phyloP scores from a whole-genome alignment of 2,329 filamentous ascomycete genomes.

The Dryadomyces sulphureus region DNA sequence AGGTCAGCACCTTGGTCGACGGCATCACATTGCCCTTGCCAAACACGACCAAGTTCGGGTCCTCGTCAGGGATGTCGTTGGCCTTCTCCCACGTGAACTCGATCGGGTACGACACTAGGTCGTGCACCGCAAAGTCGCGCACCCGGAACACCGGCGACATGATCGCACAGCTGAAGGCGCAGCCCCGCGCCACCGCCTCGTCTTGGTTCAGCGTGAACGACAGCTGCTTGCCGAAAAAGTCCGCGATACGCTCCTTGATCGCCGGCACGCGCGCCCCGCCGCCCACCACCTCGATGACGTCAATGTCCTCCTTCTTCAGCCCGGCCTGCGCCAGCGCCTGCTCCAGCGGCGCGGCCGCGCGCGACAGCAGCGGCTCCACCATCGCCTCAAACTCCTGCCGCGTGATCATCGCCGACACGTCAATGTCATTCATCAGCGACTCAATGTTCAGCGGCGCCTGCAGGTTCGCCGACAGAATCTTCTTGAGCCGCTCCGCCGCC shows the following conservation, averaged over 20 bases:
- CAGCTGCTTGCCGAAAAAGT: conserved; percentile 83
- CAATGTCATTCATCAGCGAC: conserved; percentile 95
- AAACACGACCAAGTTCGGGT: conserved; percentile 93
- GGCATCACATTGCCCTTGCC: conserved; percentile 94
- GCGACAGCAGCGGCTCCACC: conserved; percentile 65
- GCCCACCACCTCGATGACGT: conserved; percentile 82
- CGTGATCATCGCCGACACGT: conserved; percentile 79
- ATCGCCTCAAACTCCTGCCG: conserved; percentile 89
- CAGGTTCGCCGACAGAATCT: conserved; percentile 91
- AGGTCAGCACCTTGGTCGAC: conserved; percentile 97
- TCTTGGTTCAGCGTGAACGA: conserved; percentile 98
- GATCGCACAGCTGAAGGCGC: conserved; percentile 94
- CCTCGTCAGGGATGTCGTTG: conserved; percentile 93
- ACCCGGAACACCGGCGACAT: conserved; percentile 96
- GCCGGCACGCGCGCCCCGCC: conserved; percentile 87
- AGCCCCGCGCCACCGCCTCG: conserved; percentile 89
- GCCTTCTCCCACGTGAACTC: conserved; percentile 99
- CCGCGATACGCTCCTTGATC: conserved; percentile 77
- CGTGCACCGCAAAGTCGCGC: conserved; percentile 93
- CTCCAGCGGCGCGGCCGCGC: conserved; percentile 62
- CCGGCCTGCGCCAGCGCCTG: conserved; percentile 90
- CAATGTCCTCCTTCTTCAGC: conserved; percentile 82
- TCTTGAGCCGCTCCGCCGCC: conserved; percentile 95
- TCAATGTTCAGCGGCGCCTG: conserved; percentile 90
- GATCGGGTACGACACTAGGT: conserved; percentile 95